These are phyloP conservation scores for Globisporangium sylvaticum DNA, from an alignment of 352 stramenopile genomes.

Conservation along the genomic window DNA sequence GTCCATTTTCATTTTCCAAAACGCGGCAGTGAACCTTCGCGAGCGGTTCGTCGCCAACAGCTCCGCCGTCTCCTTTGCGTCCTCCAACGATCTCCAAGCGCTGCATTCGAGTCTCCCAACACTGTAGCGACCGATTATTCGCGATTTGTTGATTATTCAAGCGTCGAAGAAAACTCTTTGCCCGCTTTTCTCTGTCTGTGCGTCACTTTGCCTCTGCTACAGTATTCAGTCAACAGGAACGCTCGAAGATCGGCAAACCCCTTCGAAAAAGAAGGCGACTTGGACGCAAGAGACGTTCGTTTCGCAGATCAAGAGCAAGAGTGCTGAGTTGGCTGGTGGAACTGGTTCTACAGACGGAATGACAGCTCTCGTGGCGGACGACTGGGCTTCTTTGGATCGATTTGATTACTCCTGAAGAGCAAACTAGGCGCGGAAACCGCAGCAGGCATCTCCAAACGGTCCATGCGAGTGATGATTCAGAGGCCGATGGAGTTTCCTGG, in stretches of 20 bases:
- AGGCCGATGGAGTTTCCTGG: background rate
- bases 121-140: constrained; percentile 18
- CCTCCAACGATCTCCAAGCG: constrained; percentile 54
- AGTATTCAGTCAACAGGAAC: background rate
- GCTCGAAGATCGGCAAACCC: background rate
- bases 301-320: background rate
- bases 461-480: background rate
- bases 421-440: background rate
- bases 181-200: background rate
- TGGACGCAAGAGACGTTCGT: too few species aligned
- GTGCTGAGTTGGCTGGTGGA: background rate
- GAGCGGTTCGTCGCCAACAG: constrained; percentile 51
- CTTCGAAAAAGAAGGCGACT: background rate
- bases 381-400: background rate
- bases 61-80: constrained; percentile 39
- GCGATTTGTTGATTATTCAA: background rate
- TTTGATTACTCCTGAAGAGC: background rate
- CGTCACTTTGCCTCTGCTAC: background rate
- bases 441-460: too few species aligned
- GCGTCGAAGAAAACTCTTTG: background rate
- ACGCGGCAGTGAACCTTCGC: constrained; percentile 33
- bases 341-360: background rate
- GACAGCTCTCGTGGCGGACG: background rate
- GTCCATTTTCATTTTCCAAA: background rate
- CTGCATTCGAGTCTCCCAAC: constrained; percentile 37